phyloP scores from a whole-genome alignment of 1,284 basidiomycete genomes.

The Cryptococcus depauperatus region DNA sequence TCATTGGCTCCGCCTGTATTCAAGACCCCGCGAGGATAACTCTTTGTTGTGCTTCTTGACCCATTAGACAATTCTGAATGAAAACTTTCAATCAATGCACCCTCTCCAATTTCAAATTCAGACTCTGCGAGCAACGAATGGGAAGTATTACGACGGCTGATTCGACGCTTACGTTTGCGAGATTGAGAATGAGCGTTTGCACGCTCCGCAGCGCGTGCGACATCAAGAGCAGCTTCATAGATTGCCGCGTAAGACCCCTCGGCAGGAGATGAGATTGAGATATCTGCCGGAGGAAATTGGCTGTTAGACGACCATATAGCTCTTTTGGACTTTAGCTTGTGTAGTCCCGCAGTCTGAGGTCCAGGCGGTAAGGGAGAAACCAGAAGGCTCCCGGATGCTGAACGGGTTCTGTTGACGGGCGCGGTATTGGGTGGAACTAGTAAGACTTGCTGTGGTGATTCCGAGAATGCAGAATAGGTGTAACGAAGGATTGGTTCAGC shows the following conservation, averaged over 20 bases:
- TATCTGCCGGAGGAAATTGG: slow-evolving; percentile 10
- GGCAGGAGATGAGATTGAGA: slow-evolving; percentile 11
- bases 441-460: slow-evolving; percentile 20
- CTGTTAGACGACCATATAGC: background rate
- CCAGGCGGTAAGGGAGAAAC: slow-evolving; percentile 1
- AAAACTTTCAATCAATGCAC: slow-evolving; percentile 29
- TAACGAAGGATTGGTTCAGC: slow-evolving; percentile 8
- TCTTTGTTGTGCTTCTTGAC: slow-evolving; percentile 8
- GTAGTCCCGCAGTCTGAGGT: background rate
- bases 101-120: slow-evolving; percentile 6
- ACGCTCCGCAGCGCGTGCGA: slow-evolving; percentile 43
- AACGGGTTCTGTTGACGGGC: slow-evolving; percentile 7
- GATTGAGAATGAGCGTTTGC: slow-evolving; percentile 19
- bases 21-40: background rate
- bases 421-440: slow-evolving; percentile 14
- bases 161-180: slow-evolving; percentile 8
- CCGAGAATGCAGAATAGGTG: slow-evolving; percentile 5
- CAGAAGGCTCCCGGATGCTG: slow-evolving; percentile 4
- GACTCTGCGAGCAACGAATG: slow-evolving; percentile 1
- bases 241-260: slow-evolving; percentile 30
- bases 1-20: slow-evolving; percentile 1
- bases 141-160: slow-evolving; percentile 11
- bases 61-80: slow-evolving; percentile 29
- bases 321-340: slow-evolving; percentile 4
- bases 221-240: slow-evolving; percentile 42